Base-by-base conservation (phyloP, 1,284 basidiomycete species). In the Sanghuangporus sanghuang region DNA sequence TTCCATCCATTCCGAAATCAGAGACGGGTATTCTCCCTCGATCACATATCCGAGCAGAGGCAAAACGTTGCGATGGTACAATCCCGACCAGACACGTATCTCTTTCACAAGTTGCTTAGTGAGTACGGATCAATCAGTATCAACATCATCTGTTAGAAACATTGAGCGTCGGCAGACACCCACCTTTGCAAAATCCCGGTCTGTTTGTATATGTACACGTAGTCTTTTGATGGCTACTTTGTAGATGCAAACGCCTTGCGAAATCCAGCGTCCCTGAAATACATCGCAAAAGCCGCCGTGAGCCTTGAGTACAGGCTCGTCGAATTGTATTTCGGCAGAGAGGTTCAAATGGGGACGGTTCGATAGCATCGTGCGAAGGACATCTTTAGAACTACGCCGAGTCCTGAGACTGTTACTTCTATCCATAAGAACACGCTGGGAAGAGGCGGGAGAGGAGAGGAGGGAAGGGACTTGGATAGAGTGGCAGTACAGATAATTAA, bases 1-100 rank as follows among this genome's bases (percentile, higher is more conserved):
- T 18, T 62, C 64, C 64, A 65, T 65, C 64, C 64, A 65, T 59
- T 65, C 61, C 4, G 64, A 58, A 1, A 65, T 55, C 35, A 65
- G 61, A 21, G 56, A 59, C 48, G 56, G 61, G 40, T 62, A 62
- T 8, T 57, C 59, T 11, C 61, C 64, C 16, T 56, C 49, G 8
- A 63, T 40, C 50, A 59, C 32, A n/a, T 59, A 66, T 21, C 64
- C 64, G 6, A 59, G 55, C 18, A 66, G 57, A 16, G 61, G 64
- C 9, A 66, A 56, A n/a, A 66, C 38, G 23, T 66, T 66, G 11
- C 42, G 36, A 53, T 65, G 64, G 12, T 49, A 32, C 6, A 65
- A 49, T 16, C 44, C 38, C 9, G 55, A 58, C 64, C 64, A 65
- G 12, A 65, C 49, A 39, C 57, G 48, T n/a, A 63, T 59, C 44